These are phyloP conservation scores for Trichophyton simii DNA, from an alignment of 2,329 filamentous ascomycete genomes.

Conservation along the genomic window DNA sequence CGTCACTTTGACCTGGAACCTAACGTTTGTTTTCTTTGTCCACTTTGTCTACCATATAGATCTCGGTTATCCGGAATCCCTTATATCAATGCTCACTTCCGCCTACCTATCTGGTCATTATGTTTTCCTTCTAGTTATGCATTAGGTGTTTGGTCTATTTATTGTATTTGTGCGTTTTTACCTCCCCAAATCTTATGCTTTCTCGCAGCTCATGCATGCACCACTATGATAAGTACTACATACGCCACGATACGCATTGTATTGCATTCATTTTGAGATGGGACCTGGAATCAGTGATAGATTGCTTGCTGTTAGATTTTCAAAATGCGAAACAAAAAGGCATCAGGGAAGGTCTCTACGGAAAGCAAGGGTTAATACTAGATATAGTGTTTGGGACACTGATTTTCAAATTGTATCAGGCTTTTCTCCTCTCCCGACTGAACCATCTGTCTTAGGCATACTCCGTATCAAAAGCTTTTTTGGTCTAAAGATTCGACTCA, in stretches of 20 bases:
- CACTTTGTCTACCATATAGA: neutral
- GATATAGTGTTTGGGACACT: neutral
- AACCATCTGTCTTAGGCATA: neutral
- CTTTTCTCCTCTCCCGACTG: neutral
- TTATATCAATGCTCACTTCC: neutral
- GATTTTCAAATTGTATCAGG: neutral
- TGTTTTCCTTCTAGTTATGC: neutral
- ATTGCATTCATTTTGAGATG: neutral
- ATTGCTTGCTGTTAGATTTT: neutral
- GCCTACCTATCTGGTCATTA: neutral
- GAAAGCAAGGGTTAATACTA: neutral
- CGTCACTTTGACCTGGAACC: neutral
- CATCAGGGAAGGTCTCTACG: neutral
- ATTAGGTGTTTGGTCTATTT: neutral
- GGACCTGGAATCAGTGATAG: neutral
- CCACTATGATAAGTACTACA: neutral
- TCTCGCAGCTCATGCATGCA: neutral
- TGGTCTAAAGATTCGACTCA: neutral
- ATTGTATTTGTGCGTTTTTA: neutral
- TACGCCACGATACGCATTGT: neutral
- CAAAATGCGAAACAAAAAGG: neutral
- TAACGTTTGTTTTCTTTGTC: neutral
- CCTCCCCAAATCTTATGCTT: neutral
- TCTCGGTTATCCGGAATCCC: neutral
- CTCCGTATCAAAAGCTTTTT: neutral